Base-by-base conservation (phyloP, 495 filamentous ascomycete genomes). In the Emericellopsis terricola region DNA sequence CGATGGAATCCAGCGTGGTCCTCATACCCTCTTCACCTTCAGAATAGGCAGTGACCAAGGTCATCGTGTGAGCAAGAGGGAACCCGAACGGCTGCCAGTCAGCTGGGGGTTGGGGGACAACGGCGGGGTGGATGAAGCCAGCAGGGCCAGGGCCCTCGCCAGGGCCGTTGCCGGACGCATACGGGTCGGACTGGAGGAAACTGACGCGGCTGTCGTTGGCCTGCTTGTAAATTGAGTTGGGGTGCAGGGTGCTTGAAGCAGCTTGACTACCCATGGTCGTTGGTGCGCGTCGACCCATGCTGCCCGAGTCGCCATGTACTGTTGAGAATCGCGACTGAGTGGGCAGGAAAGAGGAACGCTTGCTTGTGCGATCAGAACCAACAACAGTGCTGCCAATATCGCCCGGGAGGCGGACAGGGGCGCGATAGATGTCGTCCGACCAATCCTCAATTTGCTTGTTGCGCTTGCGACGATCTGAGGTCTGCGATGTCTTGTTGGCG, bases 211-310 rank as follows among this genome's bases (percentile, higher is more conserved):
- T 84, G 41, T 76, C 73, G 44, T 76, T 82, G 34, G 76, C 69
- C 39, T 78, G 64, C 33, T 68, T 72, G 46, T 87, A 92, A 54
- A 86, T 69, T 2, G 73, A 62, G 36, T 63, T 69, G 10, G 71
- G 72, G 15, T 78, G 72, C 24, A 93, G 57, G 26, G 76, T 69
- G 15, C 79, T 82, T 40, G 75, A 82, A 6, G 81, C 85, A 41
- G 70, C 85, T 52, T 96, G 91, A 47, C 81, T 94, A 3, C 83
- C 80, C 91, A 99, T 99, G 0, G 91, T 99, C 2, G 86, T 91
- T 21, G 81, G 84, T 9, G 71, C 55, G 41, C 30, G 65, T 43
- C 44, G 72, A 36, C 42, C 52, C 1, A 47, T 39, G 18, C 44
- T 47, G 63, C 39, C 74, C 58, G 46, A 77, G 64, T 67, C 62